These are phyloP conservation scores for Austroboletus festivus DNA, from an alignment of 768 basidiomycete genomes.

Conservation along the genomic window DNA sequence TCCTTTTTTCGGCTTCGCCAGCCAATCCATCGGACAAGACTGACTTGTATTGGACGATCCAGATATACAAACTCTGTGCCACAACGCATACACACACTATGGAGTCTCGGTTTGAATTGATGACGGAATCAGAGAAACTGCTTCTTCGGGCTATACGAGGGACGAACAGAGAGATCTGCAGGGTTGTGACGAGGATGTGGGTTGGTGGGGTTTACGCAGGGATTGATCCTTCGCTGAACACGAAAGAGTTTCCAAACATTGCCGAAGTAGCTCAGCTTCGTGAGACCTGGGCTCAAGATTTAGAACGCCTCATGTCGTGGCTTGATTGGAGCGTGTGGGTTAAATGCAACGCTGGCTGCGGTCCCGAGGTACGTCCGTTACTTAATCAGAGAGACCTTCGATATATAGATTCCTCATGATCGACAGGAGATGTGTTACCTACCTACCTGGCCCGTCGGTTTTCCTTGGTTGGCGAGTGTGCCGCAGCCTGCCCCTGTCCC, in stretches of 20 bases:
- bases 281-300: conserved; percentile 33
- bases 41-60: conserved; percentile 26
- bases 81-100: conserved; percentile 23
- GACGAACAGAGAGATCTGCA: conserved; percentile 45
- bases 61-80: conserved; percentile 30
- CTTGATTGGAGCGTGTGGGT: conserved; percentile 53
- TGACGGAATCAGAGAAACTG: conserved; percentile 30
- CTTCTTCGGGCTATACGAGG: conserved; percentile 29
- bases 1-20: conserved; percentile 16
- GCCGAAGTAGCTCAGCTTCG: conserved; percentile 10
- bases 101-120: neutral
- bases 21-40: neutral
- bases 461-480: neutral
- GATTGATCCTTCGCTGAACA: conserved; percentile 10
- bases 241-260: neutral
- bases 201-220: conserved; percentile 34
- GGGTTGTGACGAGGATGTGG: conserved; percentile 46
- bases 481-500: no score
- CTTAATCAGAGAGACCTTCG: no score
- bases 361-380: conserved; percentile 39
- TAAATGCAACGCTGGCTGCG: conserved; percentile 45
- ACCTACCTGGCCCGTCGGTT: conserved; percentile 22
- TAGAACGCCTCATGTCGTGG: conserved; percentile 45
- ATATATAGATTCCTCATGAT: no score
- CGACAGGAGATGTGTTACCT: conserved; percentile 26